These are phyloP conservation scores for Mycena polygramma DNA, from an alignment of 768 basidiomycete genomes.

Conservation along the genomic window DNA sequence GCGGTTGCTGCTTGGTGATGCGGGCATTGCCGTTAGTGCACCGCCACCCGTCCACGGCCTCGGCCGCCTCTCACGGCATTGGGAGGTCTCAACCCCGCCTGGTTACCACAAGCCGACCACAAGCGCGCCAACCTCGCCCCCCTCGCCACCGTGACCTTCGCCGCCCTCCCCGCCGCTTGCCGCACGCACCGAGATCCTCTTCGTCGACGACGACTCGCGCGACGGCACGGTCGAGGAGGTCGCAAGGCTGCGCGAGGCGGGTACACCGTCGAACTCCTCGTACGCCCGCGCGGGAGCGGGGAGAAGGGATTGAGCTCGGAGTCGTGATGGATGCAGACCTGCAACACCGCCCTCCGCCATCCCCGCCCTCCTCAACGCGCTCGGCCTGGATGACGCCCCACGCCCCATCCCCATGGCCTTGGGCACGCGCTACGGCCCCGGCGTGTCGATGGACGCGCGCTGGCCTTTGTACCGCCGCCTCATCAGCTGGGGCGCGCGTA, in stretches of 20 bases:
- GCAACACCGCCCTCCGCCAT: conserved; percentile 14
- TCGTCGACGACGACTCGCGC: conserved; percentile 16
- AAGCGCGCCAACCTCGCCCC: neutral
- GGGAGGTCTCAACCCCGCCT: conserved; percentile 17
- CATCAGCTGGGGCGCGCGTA: conserved; percentile 20
- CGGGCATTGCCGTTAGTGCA: too few species aligned
- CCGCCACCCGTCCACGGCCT: neutral
- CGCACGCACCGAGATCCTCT: neutral
- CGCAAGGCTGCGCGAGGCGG: conserved; percentile 4
- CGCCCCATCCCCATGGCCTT: conserved; percentile 13
- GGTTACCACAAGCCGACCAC: too few species aligned
- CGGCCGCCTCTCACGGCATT: too few species aligned
- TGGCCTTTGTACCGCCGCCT: neutral
- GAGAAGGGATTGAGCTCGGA: neutral
- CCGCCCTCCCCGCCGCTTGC: neutral
- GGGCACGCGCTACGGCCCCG: conserved; percentile 23
- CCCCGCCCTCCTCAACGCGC: neutral
- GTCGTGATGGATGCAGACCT: conserved; percentile 26
- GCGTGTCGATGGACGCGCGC: conserved; percentile 18
- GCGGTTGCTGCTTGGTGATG: too few species aligned
- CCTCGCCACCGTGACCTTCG: neutral
- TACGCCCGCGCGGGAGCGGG: neutral
- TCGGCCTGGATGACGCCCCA: neutral
- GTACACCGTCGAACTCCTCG: neutral
- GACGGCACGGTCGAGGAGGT: conserved; percentile 22